These are phyloP conservation scores for Colletotrichum sp. DNA, from an alignment of 2,329 filamentous ascomycete genomes.

Conservation along the genomic window DNA sequence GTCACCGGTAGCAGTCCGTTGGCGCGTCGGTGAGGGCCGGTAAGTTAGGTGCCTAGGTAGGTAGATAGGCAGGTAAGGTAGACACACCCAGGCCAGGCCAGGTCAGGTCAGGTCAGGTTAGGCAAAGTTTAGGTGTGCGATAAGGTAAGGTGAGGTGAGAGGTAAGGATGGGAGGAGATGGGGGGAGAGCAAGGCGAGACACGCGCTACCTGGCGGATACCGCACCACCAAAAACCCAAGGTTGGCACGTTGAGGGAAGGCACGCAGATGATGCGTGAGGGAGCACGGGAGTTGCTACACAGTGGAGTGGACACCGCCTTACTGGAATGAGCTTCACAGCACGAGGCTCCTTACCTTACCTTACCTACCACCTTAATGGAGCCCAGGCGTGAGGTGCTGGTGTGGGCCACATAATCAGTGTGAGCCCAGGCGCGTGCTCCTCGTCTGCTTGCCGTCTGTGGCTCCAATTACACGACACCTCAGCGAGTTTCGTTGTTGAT, in stretches of 20 bases:
- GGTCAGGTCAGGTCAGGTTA: background rate
- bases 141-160: background rate
- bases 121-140: background rate
- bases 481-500: background rate
- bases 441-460: background rate
- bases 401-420: background rate
- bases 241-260: background rate
- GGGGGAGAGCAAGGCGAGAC: background rate
- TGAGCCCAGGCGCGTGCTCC: background rate
- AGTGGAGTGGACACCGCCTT: background rate
- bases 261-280: constrained; percentile 10
- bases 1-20: background rate
- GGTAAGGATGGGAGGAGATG: background rate
- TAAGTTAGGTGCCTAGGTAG: background rate
- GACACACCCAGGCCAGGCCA: background rate
- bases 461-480: background rate
- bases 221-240: background rate
- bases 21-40: background rate
- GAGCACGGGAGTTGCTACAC: background rate
- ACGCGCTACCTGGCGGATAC: background rate
- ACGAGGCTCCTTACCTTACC: background rate
- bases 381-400: background rate
- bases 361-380: background rate
- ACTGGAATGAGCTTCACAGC: background rate
- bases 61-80: background rate